phyloP scores from a whole-genome alignment of 164 flowering plant genomes.

The Berberis thunbergii region DNA sequence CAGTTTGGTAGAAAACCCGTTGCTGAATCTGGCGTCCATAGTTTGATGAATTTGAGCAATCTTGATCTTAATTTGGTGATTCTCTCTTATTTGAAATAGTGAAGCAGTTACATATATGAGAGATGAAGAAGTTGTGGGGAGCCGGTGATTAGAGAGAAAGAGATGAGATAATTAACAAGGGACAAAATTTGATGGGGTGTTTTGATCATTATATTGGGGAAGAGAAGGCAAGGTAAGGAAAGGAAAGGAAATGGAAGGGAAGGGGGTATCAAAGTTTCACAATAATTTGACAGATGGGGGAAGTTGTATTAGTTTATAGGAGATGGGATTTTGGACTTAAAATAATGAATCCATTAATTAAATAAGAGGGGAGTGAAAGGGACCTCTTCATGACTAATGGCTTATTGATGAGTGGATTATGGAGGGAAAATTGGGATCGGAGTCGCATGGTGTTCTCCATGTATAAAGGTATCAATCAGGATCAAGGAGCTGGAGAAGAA shows the following conservation, averaged over 20 bases:
- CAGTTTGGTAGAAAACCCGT: conserved; percentile 19
- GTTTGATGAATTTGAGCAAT: background rate
- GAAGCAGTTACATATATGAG: too few species aligned
- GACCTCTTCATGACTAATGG: background rate
- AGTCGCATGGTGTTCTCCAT: too few species aligned
- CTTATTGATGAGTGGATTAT: too few species aligned
- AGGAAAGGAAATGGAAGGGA: background rate
- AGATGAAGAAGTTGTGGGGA: too few species aligned
- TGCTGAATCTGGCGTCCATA: conserved; percentile 41
- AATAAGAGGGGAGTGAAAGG: background rate
- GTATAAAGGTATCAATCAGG: too few species aligned
- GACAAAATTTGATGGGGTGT: background rate
- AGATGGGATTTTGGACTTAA: background rate
- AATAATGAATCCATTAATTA: background rate
- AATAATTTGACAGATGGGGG: background rate
- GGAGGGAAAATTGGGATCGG: too few species aligned
- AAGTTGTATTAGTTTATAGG: background rate
- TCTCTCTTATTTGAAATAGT: too few species aligned
- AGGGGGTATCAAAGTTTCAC: too few species aligned
- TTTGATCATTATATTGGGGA: background rate
- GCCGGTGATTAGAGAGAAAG: background rate
- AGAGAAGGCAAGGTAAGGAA: background rate
- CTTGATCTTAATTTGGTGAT: background rate
- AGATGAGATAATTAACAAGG: background rate
- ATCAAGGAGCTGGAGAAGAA: too few species aligned